Evolutionary conservation across 345 rosid species (phyloP), one percentile per base, ranked within the genome.

Genomic region (Citrus sinensis): DNA sequence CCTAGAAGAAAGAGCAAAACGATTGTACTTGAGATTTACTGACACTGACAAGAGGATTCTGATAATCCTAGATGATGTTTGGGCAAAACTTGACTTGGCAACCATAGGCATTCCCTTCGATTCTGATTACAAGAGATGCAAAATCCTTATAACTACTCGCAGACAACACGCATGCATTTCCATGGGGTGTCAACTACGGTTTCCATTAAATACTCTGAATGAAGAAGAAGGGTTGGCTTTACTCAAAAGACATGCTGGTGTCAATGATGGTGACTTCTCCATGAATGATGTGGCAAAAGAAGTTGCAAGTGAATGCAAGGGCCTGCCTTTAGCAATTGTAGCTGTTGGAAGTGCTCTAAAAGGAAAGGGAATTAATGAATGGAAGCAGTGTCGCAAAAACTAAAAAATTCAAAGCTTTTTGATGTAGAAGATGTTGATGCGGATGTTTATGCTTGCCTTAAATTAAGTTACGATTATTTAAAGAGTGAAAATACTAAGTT

Each of bases 161-260:
- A 1, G 42, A 8, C 2, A 39, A 39, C 42, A 39, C 0, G 2
- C 0, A 39, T 39, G 42, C 42, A 39, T 7, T 39, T 3, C 42
- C 42, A 39, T 49, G 42, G 42, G 42, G 0, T 39, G 10, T 39
- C 10, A 8, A 8, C 2, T 2, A 1, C 9, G 10, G 10, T 1
- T 49, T 13, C 1, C 54, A 10, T 1, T 13, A 3, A 39, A 39
- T 39, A 8, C 42, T 17, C 71, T 75, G 6, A 32, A 6, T 1
- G 42, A 75, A 24, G 58, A 70, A 4, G 76, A 80, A 64, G 72
- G 80, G 14, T 76, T 75, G 77, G 7, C 42, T 20, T 71, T 81
- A 13, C 65, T 81, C n/a, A 71, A 66, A 56, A 32, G 0, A 9
- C 1, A 20, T 14, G 74, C 62, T 1, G 55, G 63, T 32, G n/a